These are phyloP conservation scores for Gnomoniopsis smithogilvyi DNA, from an alignment of 2,329 filamentous ascomycete species.

Conservation along the genomic window DNA sequence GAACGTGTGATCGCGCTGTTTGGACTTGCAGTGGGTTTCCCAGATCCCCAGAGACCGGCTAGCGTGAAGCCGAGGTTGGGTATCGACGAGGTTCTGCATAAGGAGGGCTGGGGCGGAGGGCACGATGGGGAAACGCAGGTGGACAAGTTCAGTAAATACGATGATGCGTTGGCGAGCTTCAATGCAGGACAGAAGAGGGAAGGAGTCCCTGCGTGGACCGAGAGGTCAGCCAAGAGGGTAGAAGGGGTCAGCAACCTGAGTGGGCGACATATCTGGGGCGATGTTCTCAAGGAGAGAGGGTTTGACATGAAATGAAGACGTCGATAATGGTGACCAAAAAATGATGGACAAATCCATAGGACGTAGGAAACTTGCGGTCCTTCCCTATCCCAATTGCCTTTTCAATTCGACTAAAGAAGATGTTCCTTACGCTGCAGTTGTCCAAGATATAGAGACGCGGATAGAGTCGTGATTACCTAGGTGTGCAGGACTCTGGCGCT, in stretches of 20 bases:
- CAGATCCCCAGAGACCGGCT: conserved; percentile 21
- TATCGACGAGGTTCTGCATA: conserved; percentile 3
- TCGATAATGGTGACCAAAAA: neutral
- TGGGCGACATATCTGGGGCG: conserved; percentile 1
- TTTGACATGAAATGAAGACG: conserved; percentile 1
- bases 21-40: conserved; percentile 27
- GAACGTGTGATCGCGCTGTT: conserved; percentile 28
- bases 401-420: no score
- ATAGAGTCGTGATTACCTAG: no score
- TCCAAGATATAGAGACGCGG: no score
- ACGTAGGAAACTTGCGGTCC: no score
- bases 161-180: neutral
- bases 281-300: neutral
- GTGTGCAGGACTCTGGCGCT: no score
- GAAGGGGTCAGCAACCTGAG: neutral
- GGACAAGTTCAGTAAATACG: neutral
- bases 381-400: no score
- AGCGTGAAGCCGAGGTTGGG: conserved; percentile 27
- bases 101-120: neutral
- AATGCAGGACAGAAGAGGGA: neutral
- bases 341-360: neutral
- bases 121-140: neutral
- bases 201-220: neutral
- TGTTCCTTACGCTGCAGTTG: no score
- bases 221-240: conserved; percentile 1